phyloP scores from a whole-genome alignment of 129 eudicot species.

The Sambucus nigra region DNA sequence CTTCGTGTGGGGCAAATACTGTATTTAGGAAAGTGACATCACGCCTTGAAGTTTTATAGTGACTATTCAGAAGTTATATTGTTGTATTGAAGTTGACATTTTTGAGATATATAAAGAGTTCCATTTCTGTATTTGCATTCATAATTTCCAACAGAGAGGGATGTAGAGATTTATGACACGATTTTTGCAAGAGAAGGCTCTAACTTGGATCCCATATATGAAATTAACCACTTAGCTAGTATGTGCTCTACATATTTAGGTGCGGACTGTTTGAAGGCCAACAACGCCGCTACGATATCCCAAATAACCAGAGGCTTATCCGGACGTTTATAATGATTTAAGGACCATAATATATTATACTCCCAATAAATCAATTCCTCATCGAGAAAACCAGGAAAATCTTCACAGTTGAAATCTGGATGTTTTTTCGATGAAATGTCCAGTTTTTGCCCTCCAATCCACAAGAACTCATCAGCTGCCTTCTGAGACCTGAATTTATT shows the following conservation, averaged over 20 bases:
- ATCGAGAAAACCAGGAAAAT: slow-evolving; percentile 36
- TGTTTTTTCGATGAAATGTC: slow-evolving; percentile 7
- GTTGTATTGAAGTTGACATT: no score
- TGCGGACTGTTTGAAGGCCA: slow-evolving; percentile 49
- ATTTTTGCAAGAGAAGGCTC: slow-evolving; percentile 21
- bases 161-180: no score
- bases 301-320: slow-evolving; percentile 55
- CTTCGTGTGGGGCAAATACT: no score
- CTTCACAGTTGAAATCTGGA: slow-evolving; percentile 24
- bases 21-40: no score
- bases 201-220: slow-evolving; percentile 24
- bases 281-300: slow-evolving; percentile 65
- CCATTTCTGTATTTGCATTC: no score
- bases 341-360: slow-evolving; percentile 59
- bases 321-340: slow-evolving; percentile 29
- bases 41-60: no score
- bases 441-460: slow-evolving; percentile 83
- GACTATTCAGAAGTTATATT: no score
- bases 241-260: slow-evolving; percentile 41
- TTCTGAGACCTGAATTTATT: no score
- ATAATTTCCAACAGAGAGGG: no score
- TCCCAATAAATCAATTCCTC: slow-evolving; percentile 50
- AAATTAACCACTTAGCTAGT: slow-evolving; percentile 47
- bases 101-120: no score
- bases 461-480: slow-evolving; percentile 81